Base-by-base conservation (phyloP, 2,329 filamentous ascomycete genomes). In the Colletotrichum sp. region DNA sequence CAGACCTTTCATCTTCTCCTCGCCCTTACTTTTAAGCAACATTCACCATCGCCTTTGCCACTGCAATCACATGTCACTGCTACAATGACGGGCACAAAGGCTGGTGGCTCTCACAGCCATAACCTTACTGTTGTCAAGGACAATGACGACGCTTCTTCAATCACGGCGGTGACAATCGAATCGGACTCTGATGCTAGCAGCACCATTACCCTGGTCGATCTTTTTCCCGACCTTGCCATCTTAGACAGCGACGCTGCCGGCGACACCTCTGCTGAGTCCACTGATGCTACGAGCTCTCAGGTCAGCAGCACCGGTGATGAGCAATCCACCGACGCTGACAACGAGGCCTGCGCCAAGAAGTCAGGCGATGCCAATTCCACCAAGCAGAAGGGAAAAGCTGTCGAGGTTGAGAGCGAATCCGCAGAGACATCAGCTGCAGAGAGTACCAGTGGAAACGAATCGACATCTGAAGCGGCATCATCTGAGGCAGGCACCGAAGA, bases 181-280 rank as follows among this genome's bases (percentile, higher is more conserved):
- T 72, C 68, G 1, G 70, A 73, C 22, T 62, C 59, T 12, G 65
- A 71, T 49, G 68, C 61, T 25, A 75, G 72, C 34, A 64, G 52
- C 67, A 61, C 44, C 15, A 16, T 69, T 22, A 76, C 73, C 3
- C 73, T 76, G 11, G 69, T 73, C 15, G 73, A 76, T 32, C 9
- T 76, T 6, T 76, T 76, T 11, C 30, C 39, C 2, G 64, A 59
- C 39, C 25, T 69, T 0, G 39, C 30, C 15, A 57, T 44, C 27
- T 15, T 55, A 6, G 34, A 59, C 12, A 61, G 66, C 13, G 59
- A 63, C 9, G 70, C n/a, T 22, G 9, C 44, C 16, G 70, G 64
- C 22, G 39, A 69, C 57, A 64, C 64, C 3, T 76, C 69, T 25
- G 73, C 39, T 34, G 57, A 68, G 11, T 73, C 73, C 4, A 73